phyloP scores from a whole-genome alignment of 352 stramenopile species.

The Globisporangium nodosum region DNA sequence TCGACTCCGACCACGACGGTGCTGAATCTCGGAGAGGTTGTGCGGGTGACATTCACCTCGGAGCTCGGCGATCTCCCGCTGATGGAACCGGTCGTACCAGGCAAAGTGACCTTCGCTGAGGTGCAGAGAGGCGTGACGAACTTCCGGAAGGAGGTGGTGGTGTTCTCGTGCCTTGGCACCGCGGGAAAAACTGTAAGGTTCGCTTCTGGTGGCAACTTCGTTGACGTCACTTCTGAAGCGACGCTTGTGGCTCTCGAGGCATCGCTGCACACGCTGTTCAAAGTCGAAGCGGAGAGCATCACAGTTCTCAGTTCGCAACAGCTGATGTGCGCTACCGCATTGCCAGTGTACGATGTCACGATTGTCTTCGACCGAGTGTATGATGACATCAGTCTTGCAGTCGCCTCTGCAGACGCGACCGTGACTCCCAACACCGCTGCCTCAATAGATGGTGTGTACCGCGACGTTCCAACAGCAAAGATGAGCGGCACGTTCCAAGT shows the following conservation, averaged over 20 bases:
- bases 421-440: constrained; percentile 21
- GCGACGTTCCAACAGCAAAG: constrained; percentile 24
- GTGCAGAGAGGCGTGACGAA: constrained; percentile 33
- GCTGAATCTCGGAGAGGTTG: constrained; percentile 16
- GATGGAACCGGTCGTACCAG: constrained; percentile 12
- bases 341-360: constrained; percentile 24
- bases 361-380: constrained; percentile 67
- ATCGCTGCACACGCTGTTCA: constrained; percentile 41
- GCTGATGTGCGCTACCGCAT: constrained; percentile 30
- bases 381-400: constrained; percentile 32
- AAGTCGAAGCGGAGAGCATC: constrained; percentile 50
- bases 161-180: constrained; percentile 44
- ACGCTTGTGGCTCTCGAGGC: constrained; percentile 28
- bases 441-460: constrained; percentile 60
- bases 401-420: constrained; percentile 14
- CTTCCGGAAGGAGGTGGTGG: constrained; percentile 59
- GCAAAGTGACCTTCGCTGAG: constrained; percentile 23
- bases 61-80: constrained; percentile 43
- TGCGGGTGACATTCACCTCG: constrained; percentile 54
- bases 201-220: constrained; percentile 4
- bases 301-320: constrained; percentile 40
- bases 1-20: constrained; percentile 26
- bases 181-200: constrained; percentile 30
- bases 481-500: constrained; percentile 84
- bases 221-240: constrained; percentile 18